These are phyloP conservation scores for Amaranthus tricolor DNA, from an alignment of 179 eudicot genomes.

Conservation along the genomic window DNA sequence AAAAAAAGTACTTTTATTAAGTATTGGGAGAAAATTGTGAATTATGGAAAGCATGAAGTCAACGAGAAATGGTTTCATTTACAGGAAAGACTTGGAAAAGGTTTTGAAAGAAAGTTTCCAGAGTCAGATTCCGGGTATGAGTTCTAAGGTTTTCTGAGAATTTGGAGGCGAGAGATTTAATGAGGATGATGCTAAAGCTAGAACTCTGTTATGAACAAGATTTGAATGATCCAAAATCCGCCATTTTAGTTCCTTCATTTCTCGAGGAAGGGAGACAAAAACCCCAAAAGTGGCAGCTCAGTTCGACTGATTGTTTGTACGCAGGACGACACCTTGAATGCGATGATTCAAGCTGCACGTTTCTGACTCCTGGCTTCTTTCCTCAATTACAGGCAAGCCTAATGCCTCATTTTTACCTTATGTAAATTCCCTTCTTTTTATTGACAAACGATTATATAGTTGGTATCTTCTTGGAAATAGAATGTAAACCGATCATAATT, in stretches of 20 bases:
- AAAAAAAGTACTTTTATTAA: too few species aligned
- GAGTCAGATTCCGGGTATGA: slow-evolving; percentile 68
- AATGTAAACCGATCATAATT: not conserved
- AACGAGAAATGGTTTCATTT: slow-evolving; percentile 53
- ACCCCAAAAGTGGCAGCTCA: slow-evolving; percentile 72
- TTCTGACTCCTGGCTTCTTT: slow-evolving; percentile 82
- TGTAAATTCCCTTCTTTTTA: not conserved
- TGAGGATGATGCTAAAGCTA: slow-evolving; percentile 78
- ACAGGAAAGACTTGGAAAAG: slow-evolving; percentile 73
- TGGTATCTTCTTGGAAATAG: not conserved
- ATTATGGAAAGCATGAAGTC: too few species aligned
- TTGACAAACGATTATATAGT: not conserved
- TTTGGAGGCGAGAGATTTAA: slow-evolving; percentile 61
- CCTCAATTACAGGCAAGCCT: slow-evolving; percentile 79
- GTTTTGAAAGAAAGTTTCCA: slow-evolving; percentile 62
- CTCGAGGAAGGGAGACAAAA: slow-evolving; percentile 78
- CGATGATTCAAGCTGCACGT: slow-evolving; percentile 82
- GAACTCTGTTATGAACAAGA: slow-evolving; percentile 80
- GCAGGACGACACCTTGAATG: slow-evolving; percentile 86
- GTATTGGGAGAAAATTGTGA: too few species aligned
- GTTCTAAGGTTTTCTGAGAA: slow-evolving; percentile 61
- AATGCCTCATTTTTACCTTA: not conserved
- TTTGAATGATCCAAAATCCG: slow-evolving; percentile 59
- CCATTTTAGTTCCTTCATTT: slow-evolving; percentile 59
- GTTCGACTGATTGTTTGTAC: slow-evolving; percentile 52